These are phyloP conservation scores for Cinnamomum chago DNA, from an alignment of 164 flowering plant species.

Conservation along the genomic window DNA sequence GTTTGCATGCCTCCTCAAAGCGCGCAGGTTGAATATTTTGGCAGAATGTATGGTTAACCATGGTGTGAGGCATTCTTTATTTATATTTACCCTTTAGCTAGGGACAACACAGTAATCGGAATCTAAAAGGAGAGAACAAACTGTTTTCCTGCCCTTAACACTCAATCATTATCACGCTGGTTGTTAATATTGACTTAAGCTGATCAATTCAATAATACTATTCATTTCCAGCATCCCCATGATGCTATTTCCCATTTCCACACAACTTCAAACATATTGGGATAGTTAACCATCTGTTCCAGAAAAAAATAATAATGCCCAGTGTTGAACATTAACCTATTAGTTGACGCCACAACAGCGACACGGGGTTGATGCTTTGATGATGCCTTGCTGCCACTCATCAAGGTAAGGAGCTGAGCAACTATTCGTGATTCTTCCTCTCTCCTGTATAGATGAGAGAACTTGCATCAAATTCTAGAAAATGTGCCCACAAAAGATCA, in stretches of 20 bases:
- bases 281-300: neutral
- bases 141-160: neutral
- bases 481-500: neutral
- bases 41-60: neutral
- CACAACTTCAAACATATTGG: neutral
- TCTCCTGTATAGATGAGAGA: constrained; percentile 44
- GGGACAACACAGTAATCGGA: neutral
- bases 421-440: constrained; percentile 76
- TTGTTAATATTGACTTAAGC: neutral
- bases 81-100: too few species aligned
- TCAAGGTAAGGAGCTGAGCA: constrained; percentile 69
- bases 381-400: constrained; percentile 63
- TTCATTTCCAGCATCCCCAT: neutral
- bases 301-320: neutral
- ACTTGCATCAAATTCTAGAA: neutral
- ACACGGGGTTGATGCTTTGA: constrained; percentile 44
- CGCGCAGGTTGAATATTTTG: neutral
- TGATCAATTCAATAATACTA: neutral
- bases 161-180: neutral
- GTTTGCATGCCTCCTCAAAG: neutral
- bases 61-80: neutral
- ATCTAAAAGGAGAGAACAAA: neutral
- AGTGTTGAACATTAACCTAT: constrained; percentile 48
- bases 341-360: constrained; percentile 91
- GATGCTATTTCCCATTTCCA: neutral